A percentile compares a stretch with the other conserved stretches of the same genome.
phyloP scores from a whole-genome alignment of 208 protist genomes.

The Leishmania amazonensis region DNA sequence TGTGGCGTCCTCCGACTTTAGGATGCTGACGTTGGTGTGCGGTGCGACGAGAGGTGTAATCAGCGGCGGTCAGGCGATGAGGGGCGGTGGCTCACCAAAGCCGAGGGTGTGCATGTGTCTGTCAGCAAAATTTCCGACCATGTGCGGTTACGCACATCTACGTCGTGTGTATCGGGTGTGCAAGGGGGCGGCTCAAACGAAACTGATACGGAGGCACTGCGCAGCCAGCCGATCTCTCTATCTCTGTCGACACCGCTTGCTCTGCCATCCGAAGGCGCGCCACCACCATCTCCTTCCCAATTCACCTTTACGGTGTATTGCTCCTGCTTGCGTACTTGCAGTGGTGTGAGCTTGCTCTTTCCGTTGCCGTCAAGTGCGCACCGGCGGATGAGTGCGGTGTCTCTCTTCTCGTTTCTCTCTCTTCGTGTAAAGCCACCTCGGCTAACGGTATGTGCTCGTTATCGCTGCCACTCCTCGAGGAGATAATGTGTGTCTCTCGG shows the following conservation, averaged over 20 bases:
- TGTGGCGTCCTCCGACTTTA: neutral
- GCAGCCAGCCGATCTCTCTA: neutral
- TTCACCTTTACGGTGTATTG: neutral
- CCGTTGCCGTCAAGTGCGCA: neutral
- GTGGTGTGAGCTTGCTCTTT: neutral
- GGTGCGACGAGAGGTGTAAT: neutral
- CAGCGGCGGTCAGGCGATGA: neutral
- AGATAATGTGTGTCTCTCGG: neutral
- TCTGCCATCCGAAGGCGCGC: neutral
- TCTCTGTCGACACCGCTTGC: neutral
- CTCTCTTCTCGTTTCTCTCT: neutral
- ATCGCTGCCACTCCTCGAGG: neutral
- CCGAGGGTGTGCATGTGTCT: neutral
- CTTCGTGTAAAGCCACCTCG: neutral
- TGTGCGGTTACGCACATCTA: neutral
- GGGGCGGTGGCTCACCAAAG: neutral
- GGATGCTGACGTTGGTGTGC: neutral
- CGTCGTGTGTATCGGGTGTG: neutral
- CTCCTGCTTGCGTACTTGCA: neutral
- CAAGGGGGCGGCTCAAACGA: neutral
- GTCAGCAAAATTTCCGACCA: neutral
- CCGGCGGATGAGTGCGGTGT: neutral
- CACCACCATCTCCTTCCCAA: neutral
- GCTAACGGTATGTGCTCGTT: neutral
- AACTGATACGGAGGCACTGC: neutral